These are phyloP conservation scores for Pythium dissotocum DNA, from an alignment of 352 stramenopile species.

Conservation along the genomic window DNA sequence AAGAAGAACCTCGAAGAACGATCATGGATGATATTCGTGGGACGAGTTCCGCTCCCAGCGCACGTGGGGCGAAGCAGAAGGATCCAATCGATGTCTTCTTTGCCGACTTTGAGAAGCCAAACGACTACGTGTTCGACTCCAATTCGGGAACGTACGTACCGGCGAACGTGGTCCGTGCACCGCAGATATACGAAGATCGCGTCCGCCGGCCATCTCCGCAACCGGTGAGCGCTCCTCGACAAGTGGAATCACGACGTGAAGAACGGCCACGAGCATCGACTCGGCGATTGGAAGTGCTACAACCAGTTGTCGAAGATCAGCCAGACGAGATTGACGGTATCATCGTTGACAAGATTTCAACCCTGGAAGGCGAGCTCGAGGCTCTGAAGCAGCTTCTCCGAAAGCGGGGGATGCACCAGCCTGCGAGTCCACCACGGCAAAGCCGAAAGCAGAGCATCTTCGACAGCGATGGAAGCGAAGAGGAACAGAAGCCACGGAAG, in stretches of 20 bases:
- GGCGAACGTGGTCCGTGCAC: constrained; percentile 4
- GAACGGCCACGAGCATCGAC: constrained; percentile 5
- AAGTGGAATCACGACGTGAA: constrained; percentile 1
- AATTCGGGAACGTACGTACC: constrained; percentile 58
- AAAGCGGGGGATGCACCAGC: constrained; percentile 25
- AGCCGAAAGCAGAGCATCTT: constrained; percentile 77
- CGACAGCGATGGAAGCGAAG: constrained; percentile 58
- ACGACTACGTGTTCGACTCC: constrained; percentile 78
- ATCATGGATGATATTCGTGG: constrained; percentile 71
- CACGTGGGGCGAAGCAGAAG: constrained; percentile 1
- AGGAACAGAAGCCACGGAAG: constrained; percentile 26
- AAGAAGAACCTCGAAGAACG: constrained; percentile 16
- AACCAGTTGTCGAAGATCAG: constrained; percentile 28
- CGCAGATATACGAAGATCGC: not conserved
- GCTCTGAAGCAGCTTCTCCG: constrained; percentile 70
- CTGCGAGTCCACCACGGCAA: constrained; percentile 2
- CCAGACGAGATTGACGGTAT: constrained; percentile 52
- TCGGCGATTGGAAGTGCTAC: not conserved
- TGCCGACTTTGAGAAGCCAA: constrained; percentile 69
- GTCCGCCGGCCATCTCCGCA: not conserved
- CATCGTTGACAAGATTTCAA: constrained; percentile 83
- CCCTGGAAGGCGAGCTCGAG: constrained; percentile 62
- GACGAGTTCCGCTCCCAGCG: not conserved
- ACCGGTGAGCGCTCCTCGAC: not conserved
- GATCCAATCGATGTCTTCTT: constrained; percentile 73